These are phyloP conservation scores for Venturia nashicola DNA, from an alignment of 2,329 filamentous ascomycete genomes.

Conservation along the genomic window DNA sequence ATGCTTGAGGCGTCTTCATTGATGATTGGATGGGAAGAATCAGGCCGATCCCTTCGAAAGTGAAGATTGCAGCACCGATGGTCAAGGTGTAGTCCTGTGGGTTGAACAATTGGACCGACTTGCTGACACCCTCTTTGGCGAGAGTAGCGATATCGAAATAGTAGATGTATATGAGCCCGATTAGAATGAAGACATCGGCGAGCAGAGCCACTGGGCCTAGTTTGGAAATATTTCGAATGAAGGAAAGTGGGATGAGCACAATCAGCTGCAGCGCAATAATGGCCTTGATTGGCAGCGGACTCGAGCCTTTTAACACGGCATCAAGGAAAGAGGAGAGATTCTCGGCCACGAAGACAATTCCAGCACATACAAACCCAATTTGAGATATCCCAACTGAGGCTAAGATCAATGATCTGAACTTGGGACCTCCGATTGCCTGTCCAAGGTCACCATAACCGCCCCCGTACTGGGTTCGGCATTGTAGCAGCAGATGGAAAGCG, in stretches of 20 bases:
- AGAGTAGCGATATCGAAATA: slow-evolving; percentile 53
- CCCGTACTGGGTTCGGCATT: slow-evolving; percentile 51
- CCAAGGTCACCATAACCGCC: slow-evolving; percentile 68
- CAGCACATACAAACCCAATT: slow-evolving; percentile 66
- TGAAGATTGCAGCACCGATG: slow-evolving; percentile 63
- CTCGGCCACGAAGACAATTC: slow-evolving; percentile 66
- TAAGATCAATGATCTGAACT: slow-evolving; percentile 54
- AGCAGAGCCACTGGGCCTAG: slow-evolving; percentile 56
- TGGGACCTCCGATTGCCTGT: slow-evolving; percentile 49
- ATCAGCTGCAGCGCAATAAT: slow-evolving; percentile 57
- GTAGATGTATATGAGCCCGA: slow-evolving; percentile 63
- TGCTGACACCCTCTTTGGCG: slow-evolving; percentile 42
- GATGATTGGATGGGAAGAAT: slow-evolving; percentile 66
- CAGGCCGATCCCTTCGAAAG: slow-evolving; percentile 66
- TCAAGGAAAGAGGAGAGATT: slow-evolving; percentile 57
- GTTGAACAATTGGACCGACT: slow-evolving; percentile 57
- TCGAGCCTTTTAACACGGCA: slow-evolving; percentile 42
- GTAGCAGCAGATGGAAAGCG: slow-evolving; percentile 60
- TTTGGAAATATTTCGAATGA: slow-evolving; percentile 65
- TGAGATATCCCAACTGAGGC: slow-evolving; percentile 62
- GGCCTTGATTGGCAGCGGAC: slow-evolving; percentile 39
- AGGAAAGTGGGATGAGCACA: slow-evolving; percentile 51
- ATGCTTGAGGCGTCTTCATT: slow-evolving; percentile 59
- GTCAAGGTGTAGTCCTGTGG: slow-evolving; percentile 56
- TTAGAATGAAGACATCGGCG: slow-evolving; percentile 59